Conservation (phyloP, 768 basidiomycete species). For the Kwoniella heveanensis region DNA sequence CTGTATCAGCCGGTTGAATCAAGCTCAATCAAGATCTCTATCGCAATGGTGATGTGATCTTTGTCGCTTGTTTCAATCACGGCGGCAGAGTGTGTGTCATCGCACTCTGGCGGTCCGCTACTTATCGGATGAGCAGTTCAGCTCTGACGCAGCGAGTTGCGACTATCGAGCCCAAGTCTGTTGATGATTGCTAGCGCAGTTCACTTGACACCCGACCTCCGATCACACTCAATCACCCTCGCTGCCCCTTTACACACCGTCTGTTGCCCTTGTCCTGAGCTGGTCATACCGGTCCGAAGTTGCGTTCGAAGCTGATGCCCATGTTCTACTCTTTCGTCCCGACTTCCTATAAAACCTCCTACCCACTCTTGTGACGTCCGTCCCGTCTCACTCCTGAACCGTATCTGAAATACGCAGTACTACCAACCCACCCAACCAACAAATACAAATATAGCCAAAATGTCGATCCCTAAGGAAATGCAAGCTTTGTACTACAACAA, state of each 20-base stretch:
- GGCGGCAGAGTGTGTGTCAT: background rate
- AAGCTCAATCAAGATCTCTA: background rate
- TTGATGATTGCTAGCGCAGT: too few species aligned
- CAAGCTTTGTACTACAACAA: conserved; percentile 72
- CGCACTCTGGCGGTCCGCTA: too few species aligned
- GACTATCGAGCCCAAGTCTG: too few species aligned
- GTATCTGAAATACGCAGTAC: background rate
- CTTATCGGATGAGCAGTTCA: too few species aligned
- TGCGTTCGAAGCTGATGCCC: background rate
- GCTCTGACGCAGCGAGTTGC: too few species aligned
- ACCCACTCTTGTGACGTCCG: background rate
- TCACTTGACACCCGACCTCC: background rate
- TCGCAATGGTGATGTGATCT: background rate
- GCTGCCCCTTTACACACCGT: background rate
- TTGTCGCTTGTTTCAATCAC: background rate
- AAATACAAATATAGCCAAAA: conserved; percentile 21
- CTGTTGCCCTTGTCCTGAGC: background rate
- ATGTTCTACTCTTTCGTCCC: background rate
- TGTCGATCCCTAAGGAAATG: conserved; percentile 59
- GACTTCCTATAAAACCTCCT: background rate
- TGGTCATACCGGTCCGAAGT: background rate
- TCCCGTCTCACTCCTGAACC: background rate
- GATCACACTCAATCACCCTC: background rate
- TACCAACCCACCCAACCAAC: background rate
- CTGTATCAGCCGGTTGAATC: background rate